A percentile compares a stretch with the other conserved stretches of the same genome.
These are phyloP conservation scores for Geotrichum candidum DNA, from an alignment of 1,139 yeast species.

Conservation along the genomic window DNA sequence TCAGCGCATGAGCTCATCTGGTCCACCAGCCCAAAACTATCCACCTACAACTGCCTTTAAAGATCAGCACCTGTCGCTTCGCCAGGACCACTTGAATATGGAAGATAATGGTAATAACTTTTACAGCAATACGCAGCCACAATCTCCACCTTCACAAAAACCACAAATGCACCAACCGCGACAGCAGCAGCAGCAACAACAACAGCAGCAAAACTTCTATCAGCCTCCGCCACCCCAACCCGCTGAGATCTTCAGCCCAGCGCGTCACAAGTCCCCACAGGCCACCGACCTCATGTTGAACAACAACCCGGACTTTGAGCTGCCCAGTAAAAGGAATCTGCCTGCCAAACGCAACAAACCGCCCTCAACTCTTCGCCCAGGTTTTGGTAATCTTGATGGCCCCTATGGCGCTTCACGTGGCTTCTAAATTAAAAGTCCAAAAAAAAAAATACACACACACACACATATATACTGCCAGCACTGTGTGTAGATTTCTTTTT, in stretches of 20 bases:
- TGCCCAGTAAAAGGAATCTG: constrained; percentile 20
- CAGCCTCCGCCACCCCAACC: too few relatives aligned
- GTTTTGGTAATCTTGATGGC: constrained; percentile 10
- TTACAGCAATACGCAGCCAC: not conserved
- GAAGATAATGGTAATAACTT: not conserved
- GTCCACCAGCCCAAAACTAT: not conserved
- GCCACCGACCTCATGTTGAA: constrained; percentile 31
- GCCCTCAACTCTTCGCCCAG: constrained; percentile 7
- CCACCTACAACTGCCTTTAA: not conserved
- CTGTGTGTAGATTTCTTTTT: too few relatives aligned
- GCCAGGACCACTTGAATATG: not conserved
- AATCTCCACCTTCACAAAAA: not conserved
- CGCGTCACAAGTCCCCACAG: too few relatives aligned
- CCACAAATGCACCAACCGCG: too few relatives aligned
- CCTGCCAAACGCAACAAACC: not conserved
- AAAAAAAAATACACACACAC: not conserved
- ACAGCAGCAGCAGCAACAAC: not conserved
- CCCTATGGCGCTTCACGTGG: constrained; percentile 11
- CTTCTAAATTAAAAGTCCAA: not conserved
- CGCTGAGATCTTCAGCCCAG: too few relatives aligned
- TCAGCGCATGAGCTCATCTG: not conserved
- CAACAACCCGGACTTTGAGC: constrained; percentile 34
- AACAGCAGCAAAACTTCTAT: too few relatives aligned
- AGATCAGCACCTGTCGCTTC: not conserved
- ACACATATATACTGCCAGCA: too few relatives aligned